These are phyloP conservation scores for Cryptococcus sp. DNA, from an alignment of 1,284 basidiomycete genomes.

Conservation along the genomic window DNA sequence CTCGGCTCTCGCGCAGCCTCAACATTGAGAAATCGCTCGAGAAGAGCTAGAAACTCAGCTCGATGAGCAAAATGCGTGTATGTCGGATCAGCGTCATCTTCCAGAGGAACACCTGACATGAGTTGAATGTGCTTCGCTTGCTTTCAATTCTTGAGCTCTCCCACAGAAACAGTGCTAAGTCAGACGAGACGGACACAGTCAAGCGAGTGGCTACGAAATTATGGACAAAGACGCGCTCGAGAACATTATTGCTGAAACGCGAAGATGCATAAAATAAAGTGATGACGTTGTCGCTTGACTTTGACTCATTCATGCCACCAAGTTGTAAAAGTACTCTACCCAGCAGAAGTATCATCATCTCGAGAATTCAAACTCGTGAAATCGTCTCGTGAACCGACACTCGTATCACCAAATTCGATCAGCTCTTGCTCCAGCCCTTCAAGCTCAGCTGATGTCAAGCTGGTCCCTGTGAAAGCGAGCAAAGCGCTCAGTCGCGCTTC, in stretches of 20 bases:
- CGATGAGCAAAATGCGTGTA: slow-evolving; percentile 52
- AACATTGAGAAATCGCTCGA: slow-evolving; percentile 59
- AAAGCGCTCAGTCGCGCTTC: no score
- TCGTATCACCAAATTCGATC: no score
- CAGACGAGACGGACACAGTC: no score
- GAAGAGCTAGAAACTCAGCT: slow-evolving; percentile 61
- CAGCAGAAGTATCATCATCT: no score
- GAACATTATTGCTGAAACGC: not conserved
- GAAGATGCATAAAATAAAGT: not conserved
- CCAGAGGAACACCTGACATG: slow-evolving; percentile 17
- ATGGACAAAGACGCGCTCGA: not conserved
- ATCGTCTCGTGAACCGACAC: no score
- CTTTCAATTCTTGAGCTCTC: no score
- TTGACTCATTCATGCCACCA: not conserved
- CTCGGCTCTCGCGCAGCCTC: slow-evolving; percentile 57
- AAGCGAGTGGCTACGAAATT: not conserved
- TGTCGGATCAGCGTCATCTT: slow-evolving; percentile 48
- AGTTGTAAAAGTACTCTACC: not conserved
- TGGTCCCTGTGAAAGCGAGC: no score
- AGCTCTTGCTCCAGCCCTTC: no score
- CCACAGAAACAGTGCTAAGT: no score
- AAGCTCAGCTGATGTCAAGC: no score
- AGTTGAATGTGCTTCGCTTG: not conserved
- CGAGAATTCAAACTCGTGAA: no score
- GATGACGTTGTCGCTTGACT: not conserved